These are phyloP conservation scores for Nicotiana obtusifolia DNA, from an alignment of 257 asterid species.

Conservation along the genomic window DNA sequence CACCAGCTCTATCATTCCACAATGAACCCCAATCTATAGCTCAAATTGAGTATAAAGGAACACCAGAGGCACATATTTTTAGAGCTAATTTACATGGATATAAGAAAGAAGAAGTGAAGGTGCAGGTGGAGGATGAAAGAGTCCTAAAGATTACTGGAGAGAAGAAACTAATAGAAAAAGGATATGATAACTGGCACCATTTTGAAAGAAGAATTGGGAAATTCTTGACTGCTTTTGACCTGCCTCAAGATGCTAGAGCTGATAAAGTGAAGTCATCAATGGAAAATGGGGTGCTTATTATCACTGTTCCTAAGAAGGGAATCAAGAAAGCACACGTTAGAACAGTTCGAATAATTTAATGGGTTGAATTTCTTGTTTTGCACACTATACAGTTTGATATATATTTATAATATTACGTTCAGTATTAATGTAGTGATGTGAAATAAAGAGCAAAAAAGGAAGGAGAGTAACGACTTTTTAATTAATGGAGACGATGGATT, in stretches of 20 bases:
- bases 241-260: neutral
- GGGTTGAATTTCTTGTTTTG: no score
- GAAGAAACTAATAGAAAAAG: neutral
- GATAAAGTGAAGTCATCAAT: neutral
- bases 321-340: neutral
- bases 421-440: neutral
- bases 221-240: neutral
- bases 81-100: neutral
- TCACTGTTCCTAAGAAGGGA: neutral
- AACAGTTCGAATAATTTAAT: neutral
- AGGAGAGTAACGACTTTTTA: neutral
- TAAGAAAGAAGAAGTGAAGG: constrained; percentile 7
- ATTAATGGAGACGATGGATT: neutral
- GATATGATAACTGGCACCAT: neutral
- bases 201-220: neutral
- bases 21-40: neutral
- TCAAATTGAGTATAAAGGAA: constrained; percentile 18
- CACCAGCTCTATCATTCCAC: neutral
- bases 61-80: neutral
- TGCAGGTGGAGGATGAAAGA: neutral
- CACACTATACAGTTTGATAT: neutral
- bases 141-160: neutral
- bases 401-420: neutral
- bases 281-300: neutral
- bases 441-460: neutral